Base-by-base conservation (phyloP, 2,329 filamentous ascomycete species). In the Orbilia blumenaviensis region DNA sequence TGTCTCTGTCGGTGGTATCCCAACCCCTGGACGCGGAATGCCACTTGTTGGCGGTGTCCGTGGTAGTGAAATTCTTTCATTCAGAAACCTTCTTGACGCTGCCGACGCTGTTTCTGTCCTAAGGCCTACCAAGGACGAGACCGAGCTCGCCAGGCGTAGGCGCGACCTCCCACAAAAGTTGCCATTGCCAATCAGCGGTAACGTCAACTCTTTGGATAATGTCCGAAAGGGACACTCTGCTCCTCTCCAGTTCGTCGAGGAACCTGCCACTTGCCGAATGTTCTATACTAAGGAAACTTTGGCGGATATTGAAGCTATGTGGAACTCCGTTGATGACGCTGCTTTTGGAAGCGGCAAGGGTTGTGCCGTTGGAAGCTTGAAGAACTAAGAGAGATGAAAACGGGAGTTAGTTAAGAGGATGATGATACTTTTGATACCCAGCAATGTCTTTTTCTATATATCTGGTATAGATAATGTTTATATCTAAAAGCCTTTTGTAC, bases 271-370 rank as follows among this genome's bases (percentile, higher is more conserved):
- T 79, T 87, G 86, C 80, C 83, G 86, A 14, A 83, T 87, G 25
- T 87, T 84, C 81, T 87, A 85, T 82, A 87, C 86, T 1, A 82
- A 82, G 34, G 82, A 81, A n/a, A 87, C 87, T 84, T 78, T 85
- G 52, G 82, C 81, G 7, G 84, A 86, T 75, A 82, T 86, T 50
- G 82, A 82, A 8, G 84, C 84, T 41, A 81, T 85, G 18, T 87
- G 86, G 86, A 84, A 84, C 80, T 82, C 83, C 4, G 82, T 83
- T 1, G 84, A 84, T 0, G 78, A 81, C 29, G 81, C 82, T 0
- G 82, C 83, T 0, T 84, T 69, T 46, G 72, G 72, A 12, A 76
- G 72, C 21, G 72, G 72, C 3, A 68, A 69, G 23, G 72, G 72
- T 6, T 76, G 72, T n/a, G 72, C 50, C 16, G 64, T 69, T 12